Conservation (phyloP, 2,329 filamentous ascomycete species). For the Fusarium graminum region DNA sequence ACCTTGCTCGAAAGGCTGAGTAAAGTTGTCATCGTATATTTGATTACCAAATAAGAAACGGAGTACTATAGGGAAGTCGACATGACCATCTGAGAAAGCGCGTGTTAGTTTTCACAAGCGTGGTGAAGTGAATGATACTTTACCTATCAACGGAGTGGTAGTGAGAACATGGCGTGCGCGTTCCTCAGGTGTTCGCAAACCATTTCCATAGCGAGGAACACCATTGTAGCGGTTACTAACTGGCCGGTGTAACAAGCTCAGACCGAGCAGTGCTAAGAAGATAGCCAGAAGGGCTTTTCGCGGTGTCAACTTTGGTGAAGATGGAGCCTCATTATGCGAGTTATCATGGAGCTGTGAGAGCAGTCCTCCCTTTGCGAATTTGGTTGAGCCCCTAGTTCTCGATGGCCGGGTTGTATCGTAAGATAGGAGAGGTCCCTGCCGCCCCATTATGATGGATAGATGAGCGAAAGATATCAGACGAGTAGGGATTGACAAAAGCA, state of each 20-base stretch:
- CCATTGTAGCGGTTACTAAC: constrained; percentile 44
- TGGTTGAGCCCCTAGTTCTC: constrained; percentile 31
- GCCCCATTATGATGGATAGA: constrained; percentile 36
- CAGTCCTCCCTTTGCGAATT: constrained; percentile 37
- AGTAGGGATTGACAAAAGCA: constrained; percentile 3
- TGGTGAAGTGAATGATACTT: neutral
- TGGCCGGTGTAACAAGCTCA: constrained; percentile 49
- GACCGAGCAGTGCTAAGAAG: constrained; percentile 46
- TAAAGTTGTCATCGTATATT: constrained; percentile 81
- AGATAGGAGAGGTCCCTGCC: constrained; percentile 42
- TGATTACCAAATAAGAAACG: constrained; percentile 77
- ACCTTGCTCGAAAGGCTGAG: constrained; percentile 78
- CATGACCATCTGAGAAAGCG: constrained; percentile 79
- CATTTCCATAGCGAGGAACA: constrained; percentile 45
- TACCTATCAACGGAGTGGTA: constrained; percentile 65
- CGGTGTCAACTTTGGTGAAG: constrained; percentile 46
- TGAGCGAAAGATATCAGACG: neutral
- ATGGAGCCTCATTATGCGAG: constrained; percentile 37
- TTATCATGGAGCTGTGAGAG: constrained; percentile 39
- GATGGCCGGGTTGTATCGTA: constrained; percentile 34
- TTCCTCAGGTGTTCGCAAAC: constrained; percentile 57
- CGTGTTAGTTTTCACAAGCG: neutral
- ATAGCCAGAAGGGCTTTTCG: constrained; percentile 43
- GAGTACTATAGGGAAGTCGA: constrained; percentile 85
- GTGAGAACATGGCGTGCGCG: constrained; percentile 62